Base-by-base conservation (phyloP, 352 stramenopile species). In the Globisporangium lucens region DNA sequence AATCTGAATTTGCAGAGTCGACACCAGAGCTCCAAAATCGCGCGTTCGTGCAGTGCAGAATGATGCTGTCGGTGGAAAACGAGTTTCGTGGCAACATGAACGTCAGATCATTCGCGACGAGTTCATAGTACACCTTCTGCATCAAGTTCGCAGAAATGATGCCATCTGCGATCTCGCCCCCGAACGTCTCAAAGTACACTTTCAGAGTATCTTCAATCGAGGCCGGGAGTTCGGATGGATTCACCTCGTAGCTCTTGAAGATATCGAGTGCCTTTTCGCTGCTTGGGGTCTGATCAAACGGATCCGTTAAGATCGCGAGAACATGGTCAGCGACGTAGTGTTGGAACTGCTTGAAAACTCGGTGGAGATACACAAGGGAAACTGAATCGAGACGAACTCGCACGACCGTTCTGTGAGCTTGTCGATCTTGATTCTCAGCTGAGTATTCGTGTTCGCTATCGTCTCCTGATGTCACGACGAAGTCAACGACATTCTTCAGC, bases 261-360 rank as follows among this genome's bases (percentile, higher is more conserved):
- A 88, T 57, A 17, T 10, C 52, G 15, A 52, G 53, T 41, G 76
- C 61, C 52, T 81, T 80, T 33, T 76, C 65, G 62, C 46, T 59
- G 13, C 65, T 86, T 38, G 73, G 71, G 29, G 24, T 69, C 27
- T 67, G 61, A 47, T 75, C 71, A 35, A 87, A 69, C 12, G 68
- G 69, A 56, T 79, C 69, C 30, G 52, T 69, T 12, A 70, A 27
- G 13, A 82, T 49, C 43, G 67, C 10, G 61, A 72, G 15, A 30
- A 93, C 24, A 53, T 93, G 80, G 53, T 95, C 87, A 53, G 74
- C 55, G 22, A 93, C 30, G 61, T 88, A 94, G 63, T 94, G 85
- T 17, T 91, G 74, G 49, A 93, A 90, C 66, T 96, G 89, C 61
- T 96, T 96, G 75, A 90, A 92, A 38, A 96, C 81, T 36, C 89